Evolutionary conservation across 257 asterid genomes (phyloP).

Genomic region (Gentiana dahurica): DNA sequence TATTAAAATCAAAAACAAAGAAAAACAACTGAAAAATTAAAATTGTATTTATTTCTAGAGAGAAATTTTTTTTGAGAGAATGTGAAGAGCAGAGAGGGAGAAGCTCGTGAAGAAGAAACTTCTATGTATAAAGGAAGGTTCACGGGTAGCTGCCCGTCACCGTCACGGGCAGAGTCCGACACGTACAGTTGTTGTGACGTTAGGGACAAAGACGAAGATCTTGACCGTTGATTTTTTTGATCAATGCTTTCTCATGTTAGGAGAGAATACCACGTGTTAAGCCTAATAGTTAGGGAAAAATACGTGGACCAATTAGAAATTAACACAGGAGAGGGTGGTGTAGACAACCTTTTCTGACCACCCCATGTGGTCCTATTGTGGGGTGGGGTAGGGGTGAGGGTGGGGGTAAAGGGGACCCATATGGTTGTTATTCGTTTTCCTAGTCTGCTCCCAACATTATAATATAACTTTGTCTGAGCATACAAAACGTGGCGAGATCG

Average conservation of each 20-base stretch:
- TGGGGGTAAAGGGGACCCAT: conserved; percentile 13
- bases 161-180: conserved; percentile 68
- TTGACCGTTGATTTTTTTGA: conserved; percentile 14
- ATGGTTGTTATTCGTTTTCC: conserved; percentile 27
- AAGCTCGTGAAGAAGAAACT: conserved; percentile 14
- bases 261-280: conserved; percentile 36
- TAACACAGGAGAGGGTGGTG: conserved; percentile 14
- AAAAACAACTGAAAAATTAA: conserved; percentile 5
- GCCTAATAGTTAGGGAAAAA: not conserved
- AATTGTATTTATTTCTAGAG: too few species aligned
- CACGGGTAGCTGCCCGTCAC: conserved; percentile 92
- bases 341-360: conserved; percentile 40
- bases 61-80: not conserved
- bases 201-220: conserved; percentile 23
- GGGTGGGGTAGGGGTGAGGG: too few species aligned
- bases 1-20: not conserved
- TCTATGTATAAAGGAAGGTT: conserved; percentile 10
- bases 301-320: conserved; percentile 54
- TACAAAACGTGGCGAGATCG: conserved; percentile 57
- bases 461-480: conserved; percentile 21
- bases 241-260: not conserved
- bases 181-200: conserved; percentile 58
- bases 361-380: conserved; percentile 36
- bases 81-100: not conserved
- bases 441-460: conserved; percentile 1